Base-by-base conservation (phyloP, 352 stramenopile genomes). In the Phytophthora kernoviae region DNA sequence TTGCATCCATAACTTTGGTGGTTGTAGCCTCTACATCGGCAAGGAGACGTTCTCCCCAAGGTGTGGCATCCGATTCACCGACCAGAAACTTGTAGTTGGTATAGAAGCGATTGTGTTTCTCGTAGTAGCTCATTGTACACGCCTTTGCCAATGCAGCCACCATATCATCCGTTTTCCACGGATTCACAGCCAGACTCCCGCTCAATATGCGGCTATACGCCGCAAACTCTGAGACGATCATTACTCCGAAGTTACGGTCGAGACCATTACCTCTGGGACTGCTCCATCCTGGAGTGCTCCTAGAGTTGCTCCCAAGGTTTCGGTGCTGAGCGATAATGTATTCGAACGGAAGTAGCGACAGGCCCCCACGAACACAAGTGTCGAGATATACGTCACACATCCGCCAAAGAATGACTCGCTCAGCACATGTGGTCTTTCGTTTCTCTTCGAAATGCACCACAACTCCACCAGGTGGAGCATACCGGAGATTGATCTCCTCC, bases 211-310 rank as follows among this genome's bases (percentile, higher is more conserved):
- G 81, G 32, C 91, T 98, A 65, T 96, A 98, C 14, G 88, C 97
- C 1, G 94, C 91, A 71, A 99, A 99, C 68, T 99, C 97, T 22
- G 93, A 99, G 3, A 98, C 79, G 30, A 99, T 94, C 67, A 98
- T 93, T 3, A 96, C 61, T 18, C 95, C 95, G 44, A 90, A 85
- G 40, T 50, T 62, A 15, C 74, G 70, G 10, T 75, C 71, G 2
- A 42, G 59, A 10, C 55, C 58, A 26, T 39, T 58, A 14, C 64
- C 49, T 54, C 49, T 58, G 30, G 64, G 53, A 17, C 64, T 72
- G 17, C 58, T 68, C 65, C 65, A 73, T n/a, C 58, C 60, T 40
- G 49, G 61, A 39, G 59, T 44, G 34, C 22, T 54, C 27, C 26
- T 77, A 9, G 47, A 62, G 1, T 73, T 69, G 52, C 79, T 73